A percentile compares a stretch with the other conserved stretches of the same genome.
Evolutionary conservation across 495 filamentous ascomycete species (phyloP).

Genomic region (Articulospora tetracladia): DNA sequence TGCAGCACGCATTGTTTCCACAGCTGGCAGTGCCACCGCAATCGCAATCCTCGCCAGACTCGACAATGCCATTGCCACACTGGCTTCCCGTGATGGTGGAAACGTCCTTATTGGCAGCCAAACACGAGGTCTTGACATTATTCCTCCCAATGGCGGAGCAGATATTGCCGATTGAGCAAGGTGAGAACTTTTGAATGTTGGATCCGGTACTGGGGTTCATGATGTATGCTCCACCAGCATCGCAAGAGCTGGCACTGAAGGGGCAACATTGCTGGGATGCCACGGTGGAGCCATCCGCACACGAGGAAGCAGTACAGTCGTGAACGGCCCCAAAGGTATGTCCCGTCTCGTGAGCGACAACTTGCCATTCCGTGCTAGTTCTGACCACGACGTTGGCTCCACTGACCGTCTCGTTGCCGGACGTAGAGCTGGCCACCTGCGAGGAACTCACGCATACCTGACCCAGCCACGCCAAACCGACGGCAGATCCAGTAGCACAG

Average conservation of each 20-base stretch:
- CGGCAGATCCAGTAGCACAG: slow-evolving; percentile 80
- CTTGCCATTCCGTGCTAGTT: slow-evolving; percentile 86
- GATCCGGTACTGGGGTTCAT: slow-evolving; percentile 89
- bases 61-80: slow-evolving; percentile 97
- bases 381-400: slow-evolving; percentile 88
- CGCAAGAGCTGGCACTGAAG: slow-evolving; percentile 60
- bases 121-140: slow-evolving; percentile 70
- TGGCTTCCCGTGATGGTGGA: slow-evolving; percentile 80
- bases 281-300: slow-evolving; percentile 54
- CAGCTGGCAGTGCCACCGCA: slow-evolving; percentile 78
- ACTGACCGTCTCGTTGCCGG: slow-evolving; percentile 62
- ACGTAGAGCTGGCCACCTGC: slow-evolving; percentile 33
- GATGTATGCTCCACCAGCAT: slow-evolving; percentile 75
- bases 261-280: slow-evolving; percentile 84
- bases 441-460: slow-evolving; percentile 72
- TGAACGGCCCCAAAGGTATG: slow-evolving; percentile 97
- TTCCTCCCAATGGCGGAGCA: slow-evolving; percentile 85
- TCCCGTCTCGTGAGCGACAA: slow-evolving; percentile 93
- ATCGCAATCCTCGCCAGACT: slow-evolving; percentile 91
- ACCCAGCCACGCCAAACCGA: slow-evolving; percentile 91
- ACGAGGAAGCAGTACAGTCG: slow-evolving; percentile 74
- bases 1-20: slow-evolving; percentile 73
- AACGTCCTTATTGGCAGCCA: slow-evolving; percentile 78
- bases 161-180: slow-evolving; percentile 88
- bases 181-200: slow-evolving; percentile 74